A percentile compares a stretch with the other conserved stretches of the same genome.
These are phyloP conservation scores for Rhizopus arrhizus DNA, from an alignment of 371 early-diverging fungal species.

Conservation along the genomic window DNA sequence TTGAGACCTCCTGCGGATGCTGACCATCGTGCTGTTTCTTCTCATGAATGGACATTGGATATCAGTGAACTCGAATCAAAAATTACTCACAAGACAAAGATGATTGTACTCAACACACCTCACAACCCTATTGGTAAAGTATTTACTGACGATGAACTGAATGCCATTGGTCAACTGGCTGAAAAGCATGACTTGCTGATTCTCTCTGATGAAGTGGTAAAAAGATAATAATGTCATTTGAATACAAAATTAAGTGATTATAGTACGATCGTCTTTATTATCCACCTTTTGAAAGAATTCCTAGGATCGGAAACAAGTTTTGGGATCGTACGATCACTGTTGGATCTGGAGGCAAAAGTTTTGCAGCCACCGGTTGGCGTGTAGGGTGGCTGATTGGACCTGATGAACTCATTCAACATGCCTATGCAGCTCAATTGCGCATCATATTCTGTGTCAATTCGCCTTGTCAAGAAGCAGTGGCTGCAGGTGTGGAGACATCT, in stretches of 20 bases:
- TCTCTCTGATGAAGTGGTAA: conserved; percentile 90
- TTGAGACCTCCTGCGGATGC: conserved; percentile 65
- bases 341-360: conserved; percentile 91
- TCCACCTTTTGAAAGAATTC: conserved; percentile 63
- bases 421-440: conserved; percentile 88
- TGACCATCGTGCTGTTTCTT: conserved; percentile 53
- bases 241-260: background rate
- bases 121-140: conserved; percentile 96
- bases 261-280: conserved; percentile 91
- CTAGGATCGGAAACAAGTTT: conserved; percentile 81
- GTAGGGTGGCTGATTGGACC: conserved; percentile 94
- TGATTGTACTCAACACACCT: conserved; percentile 93
- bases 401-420: conserved; percentile 69
- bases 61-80: conserved; percentile 78
- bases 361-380: conserved; percentile 97
- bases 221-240: conserved; percentile 3
- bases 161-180: conserved; percentile 79
- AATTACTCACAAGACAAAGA: conserved; percentile 80
- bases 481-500: conserved; percentile 75
- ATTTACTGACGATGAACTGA: conserved; percentile 82
- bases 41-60: conserved; percentile 85
- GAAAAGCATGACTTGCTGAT: conserved; percentile 84
- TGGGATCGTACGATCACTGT: conserved; percentile 94
- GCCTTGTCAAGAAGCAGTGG: conserved; percentile 91
- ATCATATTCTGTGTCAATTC: conserved; percentile 88